These are phyloP conservation scores for Botrytis squamosa DNA, from an alignment of 2,329 filamentous ascomycete species.

Conservation along the genomic window DNA sequence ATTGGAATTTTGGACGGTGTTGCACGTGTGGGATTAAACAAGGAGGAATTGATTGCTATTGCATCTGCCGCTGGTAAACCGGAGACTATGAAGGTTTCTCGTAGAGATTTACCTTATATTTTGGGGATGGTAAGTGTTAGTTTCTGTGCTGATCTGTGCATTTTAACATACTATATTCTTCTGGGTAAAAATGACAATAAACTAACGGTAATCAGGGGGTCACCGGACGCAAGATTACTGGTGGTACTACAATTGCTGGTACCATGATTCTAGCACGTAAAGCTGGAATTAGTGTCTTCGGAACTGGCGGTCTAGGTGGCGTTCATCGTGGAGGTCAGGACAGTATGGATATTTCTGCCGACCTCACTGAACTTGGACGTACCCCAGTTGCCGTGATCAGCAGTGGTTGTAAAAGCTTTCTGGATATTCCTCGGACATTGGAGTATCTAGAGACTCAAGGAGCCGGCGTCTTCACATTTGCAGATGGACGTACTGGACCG, in stretches of 20 bases:
- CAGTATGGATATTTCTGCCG: slow-evolving; percentile 91
- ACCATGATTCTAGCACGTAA: slow-evolving; percentile 87
- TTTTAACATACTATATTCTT: not conserved
- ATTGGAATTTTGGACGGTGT: slow-evolving; percentile 84
- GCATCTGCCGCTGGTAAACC: slow-evolving; percentile 62
- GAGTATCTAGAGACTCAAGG: slow-evolving; percentile 73
- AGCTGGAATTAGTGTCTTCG: slow-evolving; percentile 89
- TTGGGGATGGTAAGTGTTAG: slow-evolving; percentile 64
- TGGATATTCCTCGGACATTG: slow-evolving; percentile 86
- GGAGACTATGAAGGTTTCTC: slow-evolving; percentile 76
- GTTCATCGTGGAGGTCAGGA: slow-evolving; percentile 86
- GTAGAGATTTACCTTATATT: slow-evolving; percentile 81
- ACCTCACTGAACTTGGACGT: slow-evolving; percentile 88
- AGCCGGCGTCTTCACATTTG: slow-evolving; percentile 84
- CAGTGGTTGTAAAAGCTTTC: slow-evolving; percentile 92
- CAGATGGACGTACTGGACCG: slow-evolving; percentile 68
- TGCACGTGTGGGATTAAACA: slow-evolving; percentile 73
- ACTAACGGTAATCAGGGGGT: slow-evolving; percentile 50
- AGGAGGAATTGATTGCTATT: slow-evolving; percentile 71
- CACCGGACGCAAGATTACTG: slow-evolving; percentile 68
- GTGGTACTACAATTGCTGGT: slow-evolving; percentile 88
- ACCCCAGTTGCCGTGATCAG: slow-evolving; percentile 86
- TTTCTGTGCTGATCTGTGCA: not conserved
- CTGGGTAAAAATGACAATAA: not conserved
- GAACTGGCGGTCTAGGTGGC: slow-evolving; percentile 89